A percentile compares a stretch with the other conserved stretches of the same genome.
Conservation (phyloP, 2,329 filamentous ascomycete species). For the Colletotrichum ledebouriae region DNA sequence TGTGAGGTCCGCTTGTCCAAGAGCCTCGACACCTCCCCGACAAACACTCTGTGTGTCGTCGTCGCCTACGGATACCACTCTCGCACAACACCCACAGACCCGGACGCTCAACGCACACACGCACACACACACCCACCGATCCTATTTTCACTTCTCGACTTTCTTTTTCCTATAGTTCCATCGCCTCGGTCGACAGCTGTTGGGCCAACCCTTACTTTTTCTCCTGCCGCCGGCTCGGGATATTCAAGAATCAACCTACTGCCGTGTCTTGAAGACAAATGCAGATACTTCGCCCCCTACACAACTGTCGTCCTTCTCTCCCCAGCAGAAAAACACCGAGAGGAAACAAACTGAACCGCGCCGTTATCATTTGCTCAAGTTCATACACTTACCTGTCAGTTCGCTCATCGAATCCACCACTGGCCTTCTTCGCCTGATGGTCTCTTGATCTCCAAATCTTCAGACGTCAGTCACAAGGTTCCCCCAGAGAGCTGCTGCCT, state of each 20-base stretch:
- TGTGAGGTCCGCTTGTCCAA: constrained; percentile 2
- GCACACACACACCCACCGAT: constrained; percentile 20
- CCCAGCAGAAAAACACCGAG: neutral
- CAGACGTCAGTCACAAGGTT: constrained; percentile 40
- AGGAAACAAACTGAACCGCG: constrained; percentile 15
- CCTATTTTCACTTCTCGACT: constrained; percentile 35
- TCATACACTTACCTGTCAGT: constrained; percentile 37
- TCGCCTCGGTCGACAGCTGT: constrained; percentile 19
- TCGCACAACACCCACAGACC: constrained; percentile 24
- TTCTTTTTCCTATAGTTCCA: constrained; percentile 23
- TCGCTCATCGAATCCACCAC: constrained; percentile 35
- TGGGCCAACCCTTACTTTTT: constrained; percentile 20
- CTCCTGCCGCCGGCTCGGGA: constrained; percentile 21
- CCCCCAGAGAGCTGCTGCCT: constrained; percentile 36
- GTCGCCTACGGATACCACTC: constrained; percentile 20
- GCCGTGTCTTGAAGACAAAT: constrained; percentile 32
- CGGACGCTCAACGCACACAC: constrained; percentile 13
- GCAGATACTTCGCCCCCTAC: neutral
- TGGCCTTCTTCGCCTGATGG: constrained; percentile 43
- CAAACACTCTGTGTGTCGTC: constrained; percentile 1
- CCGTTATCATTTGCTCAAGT: constrained; percentile 6
- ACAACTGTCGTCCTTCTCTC: constrained; percentile 15
- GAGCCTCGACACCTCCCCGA: constrained; percentile 9
- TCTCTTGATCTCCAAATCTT: constrained; percentile 45
- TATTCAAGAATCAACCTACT: neutral